Evolutionary conservation across 306 rosid species (phyloP), one percentile per base, ranked within the genome.

Genomic region (Vicia sativa): DNA sequence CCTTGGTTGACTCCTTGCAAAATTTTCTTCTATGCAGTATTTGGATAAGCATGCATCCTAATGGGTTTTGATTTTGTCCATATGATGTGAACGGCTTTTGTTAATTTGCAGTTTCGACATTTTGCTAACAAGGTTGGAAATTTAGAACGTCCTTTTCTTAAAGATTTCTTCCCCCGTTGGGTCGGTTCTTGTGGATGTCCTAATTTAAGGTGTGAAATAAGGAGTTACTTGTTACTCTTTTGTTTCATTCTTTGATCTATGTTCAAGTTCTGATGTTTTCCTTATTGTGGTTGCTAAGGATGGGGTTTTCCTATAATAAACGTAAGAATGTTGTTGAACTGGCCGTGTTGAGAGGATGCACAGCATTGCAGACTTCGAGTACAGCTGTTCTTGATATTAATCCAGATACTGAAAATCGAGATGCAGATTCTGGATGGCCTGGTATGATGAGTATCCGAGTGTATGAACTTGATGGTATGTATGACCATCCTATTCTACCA

Each of bases 371-470:
- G 53, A 81, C 77, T 73, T 76, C 96, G 68, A 77, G 74, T 82
- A 77, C 83, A 72, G 73, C 92, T 1, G 57, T 56, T 77, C 80
- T 82, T 65, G 83, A 87, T 63, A 49, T 80, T 43, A 84, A 80
- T 58, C 74, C 88, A 28, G 96, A 88, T 52, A 67, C 85, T 55
- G 97, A 93, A 73, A 90, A 79, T 80, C 85, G 87, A 75, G 96
- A 92, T 21, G 77, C 82, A 71, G 97, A 93, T 60, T 62, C 75
- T 82, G 99, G 97, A 60, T 90, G 96, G 95, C 99, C 99, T 69
- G 97, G 99, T 76, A 90, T 93, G 91, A 93, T 93, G 99, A 93
- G 96, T 69, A 93, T 93, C 78, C 83, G 99, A 74, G 91, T 83
- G 66, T 85, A 87, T 85, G 99, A 93, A 80, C 91, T 88, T 78